A percentile compares a stretch with the other conserved stretches of the same genome.
These are phyloP conservation scores for Cronartium quercuum DNA, from an alignment of 1,284 basidiomycete species.

Conservation along the genomic window DNA sequence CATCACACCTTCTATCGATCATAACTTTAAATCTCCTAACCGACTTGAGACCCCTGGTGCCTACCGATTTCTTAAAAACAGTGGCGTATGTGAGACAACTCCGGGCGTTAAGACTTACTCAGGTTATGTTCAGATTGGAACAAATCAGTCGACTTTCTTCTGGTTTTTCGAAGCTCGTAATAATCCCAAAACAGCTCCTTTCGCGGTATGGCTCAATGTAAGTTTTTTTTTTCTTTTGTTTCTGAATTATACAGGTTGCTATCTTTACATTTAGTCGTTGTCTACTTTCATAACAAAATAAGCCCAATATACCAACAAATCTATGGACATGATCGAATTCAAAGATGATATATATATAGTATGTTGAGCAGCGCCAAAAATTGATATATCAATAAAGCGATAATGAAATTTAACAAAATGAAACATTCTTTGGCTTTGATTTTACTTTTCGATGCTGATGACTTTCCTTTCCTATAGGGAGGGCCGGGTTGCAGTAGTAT, in stretches of 20 bases:
- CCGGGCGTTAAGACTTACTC: constrained; percentile 63
- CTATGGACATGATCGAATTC: too few relatives aligned
- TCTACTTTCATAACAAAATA: too few relatives aligned
- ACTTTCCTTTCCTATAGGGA: constrained; percentile 40
- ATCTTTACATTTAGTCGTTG: too few relatives aligned
- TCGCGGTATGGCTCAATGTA: constrained; percentile 57
- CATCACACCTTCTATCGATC: not conserved
- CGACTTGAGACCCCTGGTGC: not conserved
- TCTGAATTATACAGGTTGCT: too few relatives aligned
- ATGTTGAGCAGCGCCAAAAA: too few relatives aligned
- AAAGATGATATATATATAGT: too few relatives aligned
- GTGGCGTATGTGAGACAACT: constrained; percentile 66
- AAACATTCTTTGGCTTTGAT: too few relatives aligned
- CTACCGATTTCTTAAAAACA: constrained; percentile 49
- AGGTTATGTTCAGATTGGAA: constrained; percentile 59
- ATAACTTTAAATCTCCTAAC: not conserved
- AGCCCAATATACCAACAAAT: too few relatives aligned
- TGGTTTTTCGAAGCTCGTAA: constrained; percentile 64
- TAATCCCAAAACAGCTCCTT: constrained; percentile 57
- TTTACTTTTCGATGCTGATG: too few relatives aligned
- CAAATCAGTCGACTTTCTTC: constrained; percentile 60
- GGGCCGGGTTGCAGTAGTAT: constrained; percentile 61
- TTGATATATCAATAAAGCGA: too few relatives aligned
- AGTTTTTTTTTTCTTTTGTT: not conserved
- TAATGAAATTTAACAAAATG: too few relatives aligned